These are phyloP conservation scores for Suillus decipiens DNA, from an alignment of 768 basidiomycete genomes.

Conservation along the genomic window DNA sequence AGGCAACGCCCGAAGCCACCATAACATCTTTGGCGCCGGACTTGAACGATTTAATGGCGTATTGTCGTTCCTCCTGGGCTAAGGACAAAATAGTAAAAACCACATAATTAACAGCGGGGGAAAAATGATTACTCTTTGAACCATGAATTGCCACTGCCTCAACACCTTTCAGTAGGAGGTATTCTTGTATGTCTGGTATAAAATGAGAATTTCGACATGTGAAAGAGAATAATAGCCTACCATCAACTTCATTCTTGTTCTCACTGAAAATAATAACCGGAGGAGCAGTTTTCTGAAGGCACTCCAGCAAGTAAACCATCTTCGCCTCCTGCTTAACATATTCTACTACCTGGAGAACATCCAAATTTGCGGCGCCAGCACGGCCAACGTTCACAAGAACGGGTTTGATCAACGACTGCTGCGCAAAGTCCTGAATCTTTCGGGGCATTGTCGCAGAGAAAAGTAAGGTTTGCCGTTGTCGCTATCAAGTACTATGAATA, in stretches of 20 bases:
- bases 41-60: conserved; percentile 98
- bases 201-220: conserved; percentile 6
- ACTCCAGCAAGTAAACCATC: conserved; percentile 98
- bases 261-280: conserved; percentile 98
- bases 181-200: conserved; percentile 91
- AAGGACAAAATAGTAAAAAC: conserved; percentile 1
- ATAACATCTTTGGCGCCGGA: conserved; percentile 97
- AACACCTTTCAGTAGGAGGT: conserved; percentile 92
- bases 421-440: conserved; percentile 98
- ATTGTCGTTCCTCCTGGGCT: conserved; percentile 99
- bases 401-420: conserved; percentile 92
- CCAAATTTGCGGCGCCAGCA: conserved; percentile 96
- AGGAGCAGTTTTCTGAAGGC: conserved; percentile 96
- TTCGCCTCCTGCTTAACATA: conserved; percentile 99
- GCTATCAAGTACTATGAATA: conserved; percentile 43
- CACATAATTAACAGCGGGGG: conserved; percentile 6
- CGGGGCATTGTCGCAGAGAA: conserved; percentile 99
- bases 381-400: conserved; percentile 97
- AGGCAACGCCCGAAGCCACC: conserved; percentile 98
- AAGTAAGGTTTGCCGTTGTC: conserved; percentile 93
- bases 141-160: conserved; percentile 99
- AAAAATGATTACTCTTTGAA: conserved; percentile 69
- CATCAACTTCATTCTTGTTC: conserved; percentile 99
- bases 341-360: conserved; percentile 95
- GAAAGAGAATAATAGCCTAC: conserved; percentile 42